Conservation (phyloP, 345 rosid genomes). For the Syzygium oleosum region DNA sequence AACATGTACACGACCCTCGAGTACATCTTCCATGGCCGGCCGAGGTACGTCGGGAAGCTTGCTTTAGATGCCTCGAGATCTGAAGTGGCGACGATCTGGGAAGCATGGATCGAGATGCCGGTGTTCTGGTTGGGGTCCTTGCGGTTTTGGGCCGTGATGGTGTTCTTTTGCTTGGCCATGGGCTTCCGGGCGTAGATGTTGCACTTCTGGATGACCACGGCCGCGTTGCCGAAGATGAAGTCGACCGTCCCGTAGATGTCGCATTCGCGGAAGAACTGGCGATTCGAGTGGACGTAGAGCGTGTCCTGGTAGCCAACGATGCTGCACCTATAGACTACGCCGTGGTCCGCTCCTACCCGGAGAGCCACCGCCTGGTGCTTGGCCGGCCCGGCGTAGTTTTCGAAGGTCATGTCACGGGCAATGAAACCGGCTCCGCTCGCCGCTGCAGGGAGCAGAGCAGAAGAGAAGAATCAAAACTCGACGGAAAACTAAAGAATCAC, state of each 20-base stretch:
- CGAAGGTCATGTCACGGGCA: slow-evolving; percentile 90
- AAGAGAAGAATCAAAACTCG: background rate
- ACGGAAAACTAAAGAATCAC: background rate
- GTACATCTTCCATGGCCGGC: slow-evolving; percentile 91
- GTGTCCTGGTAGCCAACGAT: slow-evolving; percentile 85
- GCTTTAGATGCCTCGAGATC: slow-evolving; percentile 52
- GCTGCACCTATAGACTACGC: slow-evolving; percentile 72
- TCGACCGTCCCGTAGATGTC: slow-evolving; percentile 87
- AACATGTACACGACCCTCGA: slow-evolving; percentile 74
- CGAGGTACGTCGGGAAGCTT: slow-evolving; percentile 62
- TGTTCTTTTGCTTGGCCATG: slow-evolving; percentile 68
- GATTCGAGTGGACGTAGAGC: slow-evolving; percentile 93
- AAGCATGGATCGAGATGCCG: slow-evolving; percentile 88
- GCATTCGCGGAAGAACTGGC: slow-evolving; percentile 88
- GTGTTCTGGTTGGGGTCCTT: slow-evolving; percentile 96
- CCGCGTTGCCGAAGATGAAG: slow-evolving; percentile 96
- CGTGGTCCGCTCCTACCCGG: slow-evolving; percentile 89
- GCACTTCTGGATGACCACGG: slow-evolving; percentile 82
- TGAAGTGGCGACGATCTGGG: slow-evolving; percentile 39
- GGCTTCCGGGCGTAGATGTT: slow-evolving; percentile 82
- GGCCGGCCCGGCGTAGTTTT: slow-evolving; percentile 75
- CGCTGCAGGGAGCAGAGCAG: slow-evolving; percentile 25
- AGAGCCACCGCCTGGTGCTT: slow-evolving; percentile 99
- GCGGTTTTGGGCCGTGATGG: slow-evolving; percentile 89
- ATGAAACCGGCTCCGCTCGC: slow-evolving; percentile 91